phyloP scores from a whole-genome alignment of 2,329 filamentous ascomycete species.

The Coleophoma cylindrospora region DNA sequence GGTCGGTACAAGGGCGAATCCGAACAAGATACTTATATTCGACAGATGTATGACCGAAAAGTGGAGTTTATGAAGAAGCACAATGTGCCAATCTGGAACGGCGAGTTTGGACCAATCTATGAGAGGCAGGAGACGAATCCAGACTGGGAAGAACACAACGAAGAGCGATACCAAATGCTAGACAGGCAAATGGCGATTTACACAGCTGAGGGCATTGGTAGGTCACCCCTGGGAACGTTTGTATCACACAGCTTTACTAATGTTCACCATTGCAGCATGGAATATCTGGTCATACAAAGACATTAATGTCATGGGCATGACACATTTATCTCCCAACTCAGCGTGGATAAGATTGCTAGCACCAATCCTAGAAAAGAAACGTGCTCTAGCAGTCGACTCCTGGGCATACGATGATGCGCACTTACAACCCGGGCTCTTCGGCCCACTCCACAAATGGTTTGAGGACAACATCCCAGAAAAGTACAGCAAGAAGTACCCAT shows the following conservation, averaged over 20 bases:
- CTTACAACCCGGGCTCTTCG: constrained; percentile 18
- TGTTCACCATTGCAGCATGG: background rate
- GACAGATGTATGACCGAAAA: constrained; percentile 39
- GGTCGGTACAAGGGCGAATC: constrained; percentile 32
- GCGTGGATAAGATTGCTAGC: constrained; percentile 2
- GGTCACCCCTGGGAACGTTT: background rate
- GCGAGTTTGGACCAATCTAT: constrained; percentile 41
- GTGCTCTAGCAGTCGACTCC: constrained; percentile 3
- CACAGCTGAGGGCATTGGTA: constrained; percentile 5
- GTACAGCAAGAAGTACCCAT: constrained; percentile 19
- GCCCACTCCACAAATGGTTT: constrained; percentile 18
- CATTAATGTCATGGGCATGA: constrained; percentile 8
- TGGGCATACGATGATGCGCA: constrained; percentile 37
- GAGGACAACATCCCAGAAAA: constrained; percentile 14
- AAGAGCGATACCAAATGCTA: constrained; percentile 35
- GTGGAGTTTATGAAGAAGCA: constrained; percentile 37
- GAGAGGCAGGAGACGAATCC: constrained; percentile 11
- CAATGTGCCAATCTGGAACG: constrained; percentile 42
- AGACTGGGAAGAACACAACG: constrained; percentile 25
- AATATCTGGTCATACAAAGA: constrained; percentile 6
- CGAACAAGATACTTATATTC: constrained; percentile 34
- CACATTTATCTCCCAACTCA: constrained; percentile 1
- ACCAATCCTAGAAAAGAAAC: constrained; percentile 4
- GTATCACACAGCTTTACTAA: background rate
- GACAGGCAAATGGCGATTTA: constrained; percentile 14